Percentiles rank a stretch among this genome's conserved stretches.
Conservation (phyloP, 1,139 yeast species). For the Taphrina communis region DNA sequence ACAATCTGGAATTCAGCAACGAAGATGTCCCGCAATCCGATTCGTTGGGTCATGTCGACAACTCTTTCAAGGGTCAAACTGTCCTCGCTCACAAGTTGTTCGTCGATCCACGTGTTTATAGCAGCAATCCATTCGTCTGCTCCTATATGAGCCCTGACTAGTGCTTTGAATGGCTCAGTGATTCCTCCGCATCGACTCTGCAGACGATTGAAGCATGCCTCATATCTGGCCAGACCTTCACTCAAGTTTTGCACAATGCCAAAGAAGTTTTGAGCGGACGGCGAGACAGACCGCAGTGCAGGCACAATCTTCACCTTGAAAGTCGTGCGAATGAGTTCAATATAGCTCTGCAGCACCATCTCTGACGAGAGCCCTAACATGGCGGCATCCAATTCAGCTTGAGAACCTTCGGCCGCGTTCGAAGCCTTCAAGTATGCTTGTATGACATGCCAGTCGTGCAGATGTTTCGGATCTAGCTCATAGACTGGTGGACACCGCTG, state of each 20-base stretch:
- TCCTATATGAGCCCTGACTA: constrained; percentile 1
- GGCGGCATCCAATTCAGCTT: constrained; percentile 17
- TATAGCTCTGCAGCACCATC: constrained; percentile 13
- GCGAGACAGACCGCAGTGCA: constrained; percentile 9
- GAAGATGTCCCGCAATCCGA: constrained; percentile 19
- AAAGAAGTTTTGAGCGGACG: constrained; percentile 6
- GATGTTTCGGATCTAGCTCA: background rate
- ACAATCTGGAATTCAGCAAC: background rate
- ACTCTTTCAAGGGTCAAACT: background rate
- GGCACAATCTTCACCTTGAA: constrained; percentile 27
- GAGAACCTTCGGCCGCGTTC: background rate
- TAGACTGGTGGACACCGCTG: background rate
- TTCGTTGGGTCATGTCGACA: background rate
- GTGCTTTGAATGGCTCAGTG: constrained; percentile 18
- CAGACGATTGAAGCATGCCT: constrained; percentile 25
- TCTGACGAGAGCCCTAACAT: constrained; percentile 8
- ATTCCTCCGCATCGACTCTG: constrained; percentile 4
- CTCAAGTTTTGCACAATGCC: constrained; percentile 14
- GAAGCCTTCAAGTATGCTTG: constrained; percentile 22
- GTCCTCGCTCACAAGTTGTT: background rate
- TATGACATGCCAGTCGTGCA: constrained; percentile 14
- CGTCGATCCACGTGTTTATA: constrained; percentile 14
- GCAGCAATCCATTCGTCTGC: background rate
- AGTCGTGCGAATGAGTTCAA: constrained; percentile 28
- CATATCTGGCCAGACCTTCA: constrained; percentile 23